Evolutionary conservation across 1,284 basidiomycete genomes (phyloP).

Genomic region (Cryptococcus deneoformans): DNA sequence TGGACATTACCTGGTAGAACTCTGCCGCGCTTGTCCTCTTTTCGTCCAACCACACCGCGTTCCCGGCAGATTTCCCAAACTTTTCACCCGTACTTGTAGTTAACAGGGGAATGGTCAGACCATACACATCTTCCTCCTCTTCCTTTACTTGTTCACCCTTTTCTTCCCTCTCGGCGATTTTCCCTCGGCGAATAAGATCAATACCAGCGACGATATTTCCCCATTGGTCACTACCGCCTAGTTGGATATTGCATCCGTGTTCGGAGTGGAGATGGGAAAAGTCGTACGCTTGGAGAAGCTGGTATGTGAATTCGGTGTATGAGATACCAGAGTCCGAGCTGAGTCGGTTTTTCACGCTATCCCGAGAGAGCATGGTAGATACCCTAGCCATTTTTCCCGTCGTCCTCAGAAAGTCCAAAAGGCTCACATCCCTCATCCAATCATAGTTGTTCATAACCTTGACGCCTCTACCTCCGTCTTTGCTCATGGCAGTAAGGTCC

Average conservation of each 20-base stretch:
- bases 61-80: slow-evolving; percentile 96
- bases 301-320: slow-evolving; percentile 97
- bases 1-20: slow-evolving; percentile 77
- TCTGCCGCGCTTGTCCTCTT: slow-evolving; percentile 76
- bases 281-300: slow-evolving; percentile 95
- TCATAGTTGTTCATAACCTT: slow-evolving; percentile 76
- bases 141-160: not conserved
- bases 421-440: slow-evolving; percentile 71
- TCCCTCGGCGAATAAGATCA: slow-evolving; percentile 63
- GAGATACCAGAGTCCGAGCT: slow-evolving; percentile 69
- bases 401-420: slow-evolving; percentile 81
- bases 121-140: slow-evolving; percentile 61
- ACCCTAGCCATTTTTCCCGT: slow-evolving; percentile 81
- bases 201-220: slow-evolving; percentile 96
- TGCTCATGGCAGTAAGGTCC: not conserved
- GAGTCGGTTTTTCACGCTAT: slow-evolving; percentile 86
- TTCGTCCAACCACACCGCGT: slow-evolving; percentile 86
- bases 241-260: slow-evolving; percentile 75
- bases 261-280: slow-evolving; percentile 72
- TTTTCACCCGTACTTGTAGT: slow-evolving; percentile 88
- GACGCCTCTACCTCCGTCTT: slow-evolving; percentile 13
- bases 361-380: slow-evolving; percentile 84
- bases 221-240: slow-evolving; percentile 98
- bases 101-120: slow-evolving; percentile 89
- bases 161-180: not conserved